A percentile compares a stretch with the other conserved stretches of the same genome.
phyloP scores from a whole-genome alignment of 192 early-diverging fungal genomes.

The Mortierella hygrophila region DNA sequence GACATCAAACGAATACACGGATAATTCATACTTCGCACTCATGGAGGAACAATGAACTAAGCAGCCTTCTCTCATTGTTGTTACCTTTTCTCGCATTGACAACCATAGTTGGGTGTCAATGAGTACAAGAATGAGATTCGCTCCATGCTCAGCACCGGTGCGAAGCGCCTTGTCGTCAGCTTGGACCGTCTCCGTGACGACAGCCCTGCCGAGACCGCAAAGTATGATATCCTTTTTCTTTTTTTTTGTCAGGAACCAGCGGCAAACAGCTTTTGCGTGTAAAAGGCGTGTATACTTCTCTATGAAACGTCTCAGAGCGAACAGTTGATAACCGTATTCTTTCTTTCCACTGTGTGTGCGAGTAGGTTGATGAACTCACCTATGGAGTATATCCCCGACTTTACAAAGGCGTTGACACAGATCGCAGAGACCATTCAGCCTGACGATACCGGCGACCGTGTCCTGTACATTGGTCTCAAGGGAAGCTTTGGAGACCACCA shows the following conservation, averaged over 20 bases:
- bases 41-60: not conserved
- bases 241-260: not conserved
- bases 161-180: slow-evolving; percentile 84
- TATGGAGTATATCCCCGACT: slow-evolving; percentile 86
- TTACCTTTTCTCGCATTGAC: not conserved
- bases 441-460: slow-evolving; percentile 53
- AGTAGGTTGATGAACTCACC: slow-evolving; percentile 78
- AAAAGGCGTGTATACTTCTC: no score
- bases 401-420: slow-evolving; percentile 83
- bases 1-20: not conserved
- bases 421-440: slow-evolving; percentile 61
- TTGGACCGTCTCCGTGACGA: slow-evolving; percentile 90
- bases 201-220: slow-evolving; percentile 76
- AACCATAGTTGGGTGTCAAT: slow-evolving; percentile 40
- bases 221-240: slow-evolving; percentile 60
- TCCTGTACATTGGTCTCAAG: slow-evolving; percentile 85
- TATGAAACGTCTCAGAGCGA: not conserved
- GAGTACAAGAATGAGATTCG: slow-evolving; percentile 59
- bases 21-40: not conserved
- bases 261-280: not conserved
- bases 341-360: not conserved
- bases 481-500: slow-evolving; percentile 94
- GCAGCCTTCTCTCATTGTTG: not conserved
- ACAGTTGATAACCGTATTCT: not conserved
- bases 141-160: slow-evolving; percentile 33